Evolutionary conservation across 2,329 filamentous ascomycete genomes (phyloP).

Genomic region (Botrytis galanthina): DNA sequence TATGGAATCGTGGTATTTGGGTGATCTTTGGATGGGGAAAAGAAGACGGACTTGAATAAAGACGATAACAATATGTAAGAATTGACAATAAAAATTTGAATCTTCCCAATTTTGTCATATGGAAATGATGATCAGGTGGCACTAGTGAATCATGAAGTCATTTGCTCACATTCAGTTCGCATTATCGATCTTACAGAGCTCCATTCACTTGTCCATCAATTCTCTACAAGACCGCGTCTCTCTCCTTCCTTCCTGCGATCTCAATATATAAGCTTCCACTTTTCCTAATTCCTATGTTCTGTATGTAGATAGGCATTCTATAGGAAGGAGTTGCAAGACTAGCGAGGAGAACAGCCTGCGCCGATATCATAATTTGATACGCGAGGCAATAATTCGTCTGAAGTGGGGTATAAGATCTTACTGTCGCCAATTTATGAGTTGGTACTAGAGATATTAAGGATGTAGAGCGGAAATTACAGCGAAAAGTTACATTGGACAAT

Average conservation of each 20-base stretch:
- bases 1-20: not conserved
- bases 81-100: not conserved
- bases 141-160: not conserved
- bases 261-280: not conserved
- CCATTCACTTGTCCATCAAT: not conserved
- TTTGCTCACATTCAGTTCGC: not conserved
- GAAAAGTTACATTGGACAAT: not conserved
- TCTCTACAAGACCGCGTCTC: not conserved
- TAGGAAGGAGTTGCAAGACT: too few relatives aligned
- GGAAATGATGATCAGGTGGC: not conserved
- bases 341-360: not conserved
- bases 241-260: not conserved
- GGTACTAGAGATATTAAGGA: not conserved
- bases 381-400: not conserved
- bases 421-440: not conserved
- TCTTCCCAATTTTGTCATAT: rapidly evolving
- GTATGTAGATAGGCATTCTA: not conserved
- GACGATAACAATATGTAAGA: not conserved
- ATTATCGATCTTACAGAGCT: not conserved
- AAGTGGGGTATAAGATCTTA: rapidly evolving
- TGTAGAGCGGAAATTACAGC: not conserved
- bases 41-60: not conserved
- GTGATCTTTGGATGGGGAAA: not conserved
- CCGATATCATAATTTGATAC: not conserved
- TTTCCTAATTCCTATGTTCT: not conserved